Percentiles rank a stretch among this genome's conserved stretches.
phyloP scores from a whole-genome alignment of 495 filamentous ascomycete genomes.

The Darksidea phi region DNA sequence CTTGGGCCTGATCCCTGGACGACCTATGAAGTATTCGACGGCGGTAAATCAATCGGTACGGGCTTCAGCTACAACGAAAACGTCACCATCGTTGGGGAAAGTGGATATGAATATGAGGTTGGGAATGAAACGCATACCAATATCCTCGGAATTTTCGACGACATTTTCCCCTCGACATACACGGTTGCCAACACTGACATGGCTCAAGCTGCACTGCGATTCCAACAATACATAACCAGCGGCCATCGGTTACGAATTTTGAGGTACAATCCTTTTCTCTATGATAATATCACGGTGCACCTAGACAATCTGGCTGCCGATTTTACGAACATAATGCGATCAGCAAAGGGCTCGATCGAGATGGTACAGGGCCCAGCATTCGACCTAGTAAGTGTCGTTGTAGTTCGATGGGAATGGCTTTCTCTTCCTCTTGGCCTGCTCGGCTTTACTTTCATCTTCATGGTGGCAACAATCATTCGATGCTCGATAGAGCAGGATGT shows the following conservation, averaged over 20 bases:
- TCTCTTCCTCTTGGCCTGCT: slow-evolving; percentile 18
- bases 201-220: slow-evolving; percentile 5
- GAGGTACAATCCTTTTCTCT: slow-evolving; percentile 15
- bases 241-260: not conserved
- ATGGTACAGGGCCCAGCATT: slow-evolving; percentile 13
- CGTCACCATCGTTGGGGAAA: slow-evolving; percentile 6
- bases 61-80: slow-evolving; percentile 12
- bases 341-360: not conserved
- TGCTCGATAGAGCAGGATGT: slow-evolving; percentile 17
- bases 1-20: slow-evolving; percentile 8
- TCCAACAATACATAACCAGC: not conserved
- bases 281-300: slow-evolving; percentile 14
- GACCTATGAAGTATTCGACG: not conserved
- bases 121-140: slow-evolving; percentile 3
- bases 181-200: slow-evolving; percentile 8
- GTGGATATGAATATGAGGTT: slow-evolving; percentile 6
- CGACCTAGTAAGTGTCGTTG: slow-evolving; percentile 13
- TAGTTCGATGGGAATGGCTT: slow-evolving; percentile 27
- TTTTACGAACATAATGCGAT: slow-evolving; percentile 18
- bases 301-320: slow-evolving; percentile 16
- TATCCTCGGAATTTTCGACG: slow-evolving; percentile 12
- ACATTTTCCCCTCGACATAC: slow-evolving; percentile 14
- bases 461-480: slow-evolving; percentile 24
- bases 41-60: not conserved
- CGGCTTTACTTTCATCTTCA: slow-evolving; percentile 15